Percentiles rank a stretch among this genome's conserved stretches.
phyloP scores from a whole-genome alignment of 2,329 filamentous ascomycete genomes.

The Stenocarpella maydis region DNA sequence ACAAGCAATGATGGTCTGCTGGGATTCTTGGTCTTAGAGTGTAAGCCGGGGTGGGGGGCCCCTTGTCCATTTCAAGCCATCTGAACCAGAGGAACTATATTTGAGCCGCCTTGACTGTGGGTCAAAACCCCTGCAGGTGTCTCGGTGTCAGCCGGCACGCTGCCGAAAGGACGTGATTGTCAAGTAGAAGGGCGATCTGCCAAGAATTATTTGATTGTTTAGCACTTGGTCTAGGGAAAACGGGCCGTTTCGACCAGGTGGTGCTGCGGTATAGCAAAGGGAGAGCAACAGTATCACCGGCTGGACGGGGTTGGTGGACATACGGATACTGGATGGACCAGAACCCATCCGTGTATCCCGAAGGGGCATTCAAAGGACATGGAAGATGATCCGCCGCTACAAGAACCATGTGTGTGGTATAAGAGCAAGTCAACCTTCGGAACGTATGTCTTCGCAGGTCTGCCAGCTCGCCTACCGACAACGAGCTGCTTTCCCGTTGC shows the following conservation, averaged over 20 bases:
- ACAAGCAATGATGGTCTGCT: conserved; percentile 20
- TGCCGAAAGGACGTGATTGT: not conserved
- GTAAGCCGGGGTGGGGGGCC: not conserved
- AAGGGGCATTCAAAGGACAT: not conserved
- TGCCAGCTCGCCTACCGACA: not conserved
- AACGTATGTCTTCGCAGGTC: not conserved
- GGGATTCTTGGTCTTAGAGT: not conserved
- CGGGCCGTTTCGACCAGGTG: conserved; percentile 22
- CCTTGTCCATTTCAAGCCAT: not conserved
- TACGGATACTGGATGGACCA: not conserved
- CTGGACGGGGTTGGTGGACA: conserved; percentile 3
- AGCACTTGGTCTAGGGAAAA: not conserved
- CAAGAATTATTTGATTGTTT: not conserved
- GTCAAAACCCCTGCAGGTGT: not conserved
- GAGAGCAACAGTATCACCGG: not conserved
- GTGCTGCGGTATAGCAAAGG: not conserved
- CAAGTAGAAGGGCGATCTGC: not conserved
- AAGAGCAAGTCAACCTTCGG: not conserved
- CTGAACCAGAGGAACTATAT: conserved; percentile 1
- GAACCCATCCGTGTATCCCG: not conserved
- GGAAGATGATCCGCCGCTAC: conserved; percentile 8
- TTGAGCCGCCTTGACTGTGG: not conserved
- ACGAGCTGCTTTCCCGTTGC: too few species aligned
- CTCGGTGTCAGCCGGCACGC: conserved; percentile 13
- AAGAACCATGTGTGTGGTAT: not conserved